A percentile compares a stretch with the other conserved stretches of the same genome.
These are phyloP conservation scores for Xylaria multiplex DNA, from an alignment of 2,329 filamentous ascomycete genomes.

Conservation along the genomic window DNA sequence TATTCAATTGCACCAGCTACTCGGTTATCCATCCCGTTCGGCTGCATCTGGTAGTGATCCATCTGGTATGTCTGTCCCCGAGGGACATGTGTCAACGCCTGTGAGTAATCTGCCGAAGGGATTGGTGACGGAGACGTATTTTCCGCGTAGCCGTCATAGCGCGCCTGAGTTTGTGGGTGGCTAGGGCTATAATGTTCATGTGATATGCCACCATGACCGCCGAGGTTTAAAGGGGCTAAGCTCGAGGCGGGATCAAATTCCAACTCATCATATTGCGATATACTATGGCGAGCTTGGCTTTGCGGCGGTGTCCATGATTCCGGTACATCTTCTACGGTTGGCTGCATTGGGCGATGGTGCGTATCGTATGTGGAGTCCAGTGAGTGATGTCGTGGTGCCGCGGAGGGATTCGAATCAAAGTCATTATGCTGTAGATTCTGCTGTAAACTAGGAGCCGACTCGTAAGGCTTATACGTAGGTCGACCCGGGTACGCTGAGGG, in stretches of 20 bases:
- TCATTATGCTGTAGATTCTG: conserved; percentile 47
- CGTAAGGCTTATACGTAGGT: conserved; percentile 62
- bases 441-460: conserved; percentile 57
- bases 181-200: conserved; percentile 48
- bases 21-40: conserved; percentile 52
- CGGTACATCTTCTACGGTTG: conserved; percentile 71
- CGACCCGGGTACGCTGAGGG: conserved; percentile 62
- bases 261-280: conserved; percentile 52
- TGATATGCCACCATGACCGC: conserved; percentile 50
- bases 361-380: conserved; percentile 60
- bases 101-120: conserved; percentile 51
- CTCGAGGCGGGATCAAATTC: conserved; percentile 54
- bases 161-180: conserved; percentile 43
- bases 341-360: conserved; percentile 65
- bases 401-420: conserved; percentile 51
- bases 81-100: conserved; percentile 43
- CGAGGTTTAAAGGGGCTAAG: conserved; percentile 59
- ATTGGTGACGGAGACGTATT: conserved; percentile 48
- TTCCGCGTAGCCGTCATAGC: conserved; percentile 48
- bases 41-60: conserved; percentile 46
- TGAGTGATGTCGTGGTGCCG: conserved; percentile 59
- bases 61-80: conserved; percentile 42
- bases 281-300: conserved; percentile 41
- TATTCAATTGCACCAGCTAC: conserved; percentile 52
- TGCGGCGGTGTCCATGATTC: conserved; percentile 58